These are phyloP conservation scores for Thamnidium elegans DNA, from an alignment of 192 early-diverging fungal species.

Conservation along the genomic window DNA sequence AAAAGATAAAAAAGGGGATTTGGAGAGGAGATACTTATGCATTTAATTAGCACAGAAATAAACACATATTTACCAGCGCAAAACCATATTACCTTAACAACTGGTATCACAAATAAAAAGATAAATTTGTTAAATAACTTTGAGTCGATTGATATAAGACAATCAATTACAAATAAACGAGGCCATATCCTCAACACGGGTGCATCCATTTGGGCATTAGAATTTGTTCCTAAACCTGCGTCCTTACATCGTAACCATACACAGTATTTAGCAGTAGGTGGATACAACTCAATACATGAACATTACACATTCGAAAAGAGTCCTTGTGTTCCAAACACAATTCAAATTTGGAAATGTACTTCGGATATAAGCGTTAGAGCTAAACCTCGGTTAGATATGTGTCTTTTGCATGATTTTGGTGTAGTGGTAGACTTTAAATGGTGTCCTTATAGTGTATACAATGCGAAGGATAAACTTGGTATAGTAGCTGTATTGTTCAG, in stretches of 20 bases:
- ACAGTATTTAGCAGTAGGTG: slow-evolving; percentile 38
- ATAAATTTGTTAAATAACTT: neutral
- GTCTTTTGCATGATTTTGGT: slow-evolving; percentile 39
- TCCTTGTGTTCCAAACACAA: slow-evolving; percentile 20
- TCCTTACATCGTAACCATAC: neutral
- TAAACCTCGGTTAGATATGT: slow-evolving; percentile 30
- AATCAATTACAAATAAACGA: neutral
- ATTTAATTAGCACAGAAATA: neutral
- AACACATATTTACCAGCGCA: neutral
- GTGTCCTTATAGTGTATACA: slow-evolving; percentile 35
- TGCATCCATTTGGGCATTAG: slow-evolving; percentile 37
- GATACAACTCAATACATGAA: slow-evolving; percentile 30
- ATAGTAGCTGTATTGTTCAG: slow-evolving; percentile 33
- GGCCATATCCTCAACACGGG: slow-evolving; percentile 36
- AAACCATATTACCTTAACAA: neutral
- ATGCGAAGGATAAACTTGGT: slow-evolving; percentile 19
- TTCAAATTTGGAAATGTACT: slow-evolving; percentile 40
- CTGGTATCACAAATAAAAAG: neutral
- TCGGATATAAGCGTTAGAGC: neutral
- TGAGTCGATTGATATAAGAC: neutral
- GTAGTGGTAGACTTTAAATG: slow-evolving; percentile 33
- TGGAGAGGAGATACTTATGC: neutral
- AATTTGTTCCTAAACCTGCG: slow-evolving; percentile 27
- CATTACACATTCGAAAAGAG: slow-evolving; percentile 17
- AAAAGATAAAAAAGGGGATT: neutral